Percentiles rank a stretch among this genome's conserved stretches.
phyloP scores from a whole-genome alignment of 2,329 filamentous ascomycete genomes.

The Scytalidium lignicola region DNA sequence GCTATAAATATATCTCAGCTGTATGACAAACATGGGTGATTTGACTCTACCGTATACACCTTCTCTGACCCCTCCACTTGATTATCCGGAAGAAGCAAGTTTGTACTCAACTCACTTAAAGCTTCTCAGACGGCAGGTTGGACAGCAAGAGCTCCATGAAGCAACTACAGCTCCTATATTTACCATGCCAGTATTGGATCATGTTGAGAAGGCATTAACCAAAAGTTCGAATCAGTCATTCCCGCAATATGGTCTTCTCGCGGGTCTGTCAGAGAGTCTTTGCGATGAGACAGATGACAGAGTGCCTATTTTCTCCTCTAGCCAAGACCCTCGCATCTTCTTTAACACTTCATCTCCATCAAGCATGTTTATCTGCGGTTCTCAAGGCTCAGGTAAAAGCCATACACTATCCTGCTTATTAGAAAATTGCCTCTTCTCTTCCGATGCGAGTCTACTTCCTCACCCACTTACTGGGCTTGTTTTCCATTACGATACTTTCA shows the following conservation, averaged over 20 bases:
- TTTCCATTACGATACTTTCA: slow-evolving; percentile 50
- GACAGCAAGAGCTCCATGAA: slow-evolving; percentile 3
- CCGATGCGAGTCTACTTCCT: slow-evolving; percentile 35
- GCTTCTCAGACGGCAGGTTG: background rate
- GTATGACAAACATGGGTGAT: no score
- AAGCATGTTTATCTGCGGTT: slow-evolving; percentile 58
- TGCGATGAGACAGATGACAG: background rate
- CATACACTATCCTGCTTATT: slow-evolving; percentile 55
- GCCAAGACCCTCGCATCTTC: slow-evolving; percentile 30
- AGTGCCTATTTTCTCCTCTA: background rate
- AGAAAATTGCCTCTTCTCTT: slow-evolving; percentile 37
- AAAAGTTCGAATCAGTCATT: slow-evolving; percentile 5
- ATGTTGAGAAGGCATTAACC: background rate
- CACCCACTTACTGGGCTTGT: slow-evolving; percentile 47
- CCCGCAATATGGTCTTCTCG: slow-evolving; percentile 22
- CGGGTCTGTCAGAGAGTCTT: slow-evolving; percentile 8
- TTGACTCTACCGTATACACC: no score
- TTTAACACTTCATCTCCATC: slow-evolving; percentile 51
- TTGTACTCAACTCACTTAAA: background rate
- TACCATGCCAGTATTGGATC: slow-evolving; percentile 13
- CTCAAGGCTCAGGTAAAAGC: slow-evolving; percentile 57
- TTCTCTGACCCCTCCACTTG: background rate
- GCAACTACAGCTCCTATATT: slow-evolving; percentile 14
- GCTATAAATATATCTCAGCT: no score
- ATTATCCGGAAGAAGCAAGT: background rate